Evolutionary conservation across 306 rosid species (phyloP).

Genomic region (Pueraria montana): DNA sequence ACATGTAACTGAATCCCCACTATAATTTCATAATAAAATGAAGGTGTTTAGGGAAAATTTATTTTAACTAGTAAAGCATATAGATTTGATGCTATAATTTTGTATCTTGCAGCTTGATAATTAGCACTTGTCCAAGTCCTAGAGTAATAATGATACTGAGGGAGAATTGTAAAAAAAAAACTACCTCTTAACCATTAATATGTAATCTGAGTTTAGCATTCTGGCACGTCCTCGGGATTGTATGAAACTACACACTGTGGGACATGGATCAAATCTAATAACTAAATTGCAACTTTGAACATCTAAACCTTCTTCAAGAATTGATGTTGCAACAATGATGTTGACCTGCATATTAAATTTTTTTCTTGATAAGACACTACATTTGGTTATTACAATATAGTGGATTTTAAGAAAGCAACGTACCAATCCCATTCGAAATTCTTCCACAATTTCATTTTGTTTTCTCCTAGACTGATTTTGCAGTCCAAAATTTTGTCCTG

Average conservation of each 20-base stretch:
- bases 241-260: conserved; percentile 87
- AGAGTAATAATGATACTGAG: no score
- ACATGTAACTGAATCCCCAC: no score
- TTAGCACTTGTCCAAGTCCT: no score
- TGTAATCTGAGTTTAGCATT: conserved; percentile 74
- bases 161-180: no score
- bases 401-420: no score
- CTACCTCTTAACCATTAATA: no score
- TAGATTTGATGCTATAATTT: no score
- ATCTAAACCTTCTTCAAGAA: conserved; percentile 95
- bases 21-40: no score
- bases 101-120: no score
- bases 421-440: no score
- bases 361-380: conserved; percentile 33
- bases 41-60: no score
- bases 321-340: conserved; percentile 92
- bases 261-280: conserved; percentile 85
- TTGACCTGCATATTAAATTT: conserved; percentile 66
- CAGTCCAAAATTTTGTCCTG: conserved; percentile 62
- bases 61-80: no score
- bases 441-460: conserved; percentile 80
- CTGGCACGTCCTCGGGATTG: conserved; percentile 97
- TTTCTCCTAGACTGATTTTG: conserved; percentile 68
- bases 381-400: conserved; percentile 14
- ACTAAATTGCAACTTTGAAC: conserved; percentile 93